Evolutionary conservation across 805 yeast genomes (phyloP).

Genomic region (Schwanniomyces polymorphus): DNA sequence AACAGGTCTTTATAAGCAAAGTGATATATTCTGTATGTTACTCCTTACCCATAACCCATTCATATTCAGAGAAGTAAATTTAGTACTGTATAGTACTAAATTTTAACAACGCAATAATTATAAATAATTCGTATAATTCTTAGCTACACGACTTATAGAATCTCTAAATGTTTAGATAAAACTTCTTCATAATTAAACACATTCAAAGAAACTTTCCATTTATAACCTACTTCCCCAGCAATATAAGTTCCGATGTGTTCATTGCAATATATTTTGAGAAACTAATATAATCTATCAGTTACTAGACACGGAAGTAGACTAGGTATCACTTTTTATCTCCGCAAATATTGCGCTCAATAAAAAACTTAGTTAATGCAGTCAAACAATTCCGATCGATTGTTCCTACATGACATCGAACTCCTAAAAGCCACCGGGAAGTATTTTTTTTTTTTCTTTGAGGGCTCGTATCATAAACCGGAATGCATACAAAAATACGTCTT

Average conservation of each 20-base stretch:
- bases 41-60: not conserved
- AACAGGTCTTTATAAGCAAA: slow-evolving; percentile 14
- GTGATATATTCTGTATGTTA: not conserved
- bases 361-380: not conserved
- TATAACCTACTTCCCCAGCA: too few relatives aligned
- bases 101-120: too few relatives aligned
- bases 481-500: not conserved
- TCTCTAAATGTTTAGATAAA: too few relatives aligned
- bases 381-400: not conserved
- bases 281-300: not conserved
- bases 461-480: not conserved
- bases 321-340: not conserved
- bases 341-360: not conserved
- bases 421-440: not conserved
- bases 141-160: too few relatives aligned
- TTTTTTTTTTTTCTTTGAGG: not conserved
- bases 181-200: too few relatives aligned
- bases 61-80: too few relatives aligned
- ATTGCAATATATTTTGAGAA: not conserved
- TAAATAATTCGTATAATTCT: too few relatives aligned
- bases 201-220: too few relatives aligned
- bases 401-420: not conserved
- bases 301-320: not conserved
- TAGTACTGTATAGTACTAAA: too few relatives aligned
- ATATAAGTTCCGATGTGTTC: too few relatives aligned